A percentile compares a stretch with the other conserved stretches of the same genome.
phyloP scores from a whole-genome alignment of 257 asterid species.

The Cinchona pubescens region DNA sequence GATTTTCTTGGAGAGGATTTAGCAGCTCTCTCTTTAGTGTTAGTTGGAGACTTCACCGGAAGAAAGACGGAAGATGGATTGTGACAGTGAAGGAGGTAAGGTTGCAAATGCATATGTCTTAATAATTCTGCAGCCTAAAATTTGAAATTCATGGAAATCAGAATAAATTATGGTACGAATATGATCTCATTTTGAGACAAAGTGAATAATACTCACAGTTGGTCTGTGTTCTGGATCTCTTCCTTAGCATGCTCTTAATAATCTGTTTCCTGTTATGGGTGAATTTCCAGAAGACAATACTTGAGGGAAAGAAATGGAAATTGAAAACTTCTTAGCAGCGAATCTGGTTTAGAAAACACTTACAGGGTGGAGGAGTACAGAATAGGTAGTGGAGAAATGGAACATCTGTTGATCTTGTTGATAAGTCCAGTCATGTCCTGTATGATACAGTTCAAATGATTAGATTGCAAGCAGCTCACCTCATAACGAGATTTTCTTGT shows the following conservation, averaged over 20 bases:
- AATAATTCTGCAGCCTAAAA: constrained; percentile 82
- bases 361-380: constrained; percentile 85
- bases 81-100: constrained; percentile 72
- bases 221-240: constrained; percentile 90
- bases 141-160: constrained; percentile 11
- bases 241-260: constrained; percentile 89
- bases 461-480: constrained; percentile 17
- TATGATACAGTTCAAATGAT: constrained; percentile 19
- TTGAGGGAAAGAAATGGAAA: not conserved
- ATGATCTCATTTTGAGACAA: not conserved
- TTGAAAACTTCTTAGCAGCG: not conserved
- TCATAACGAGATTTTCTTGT: not conserved
- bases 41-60: constrained; percentile 82
- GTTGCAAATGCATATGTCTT: constrained; percentile 88
- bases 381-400: constrained; percentile 87
- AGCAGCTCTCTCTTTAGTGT: constrained; percentile 41
- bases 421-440: constrained; percentile 93
- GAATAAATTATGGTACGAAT: not conserved
- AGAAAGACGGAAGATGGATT: constrained; percentile 72
- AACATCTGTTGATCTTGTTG: constrained; percentile 80
- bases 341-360: constrained; percentile 25
- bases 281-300: not conserved
- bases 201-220: constrained; percentile 46
- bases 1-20: constrained; percentile 53
- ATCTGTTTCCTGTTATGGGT: constrained; percentile 72